Base-by-base conservation (phyloP, 2,329 filamentous ascomycete species). In the Scopulariopsis brevicaulis region DNA sequence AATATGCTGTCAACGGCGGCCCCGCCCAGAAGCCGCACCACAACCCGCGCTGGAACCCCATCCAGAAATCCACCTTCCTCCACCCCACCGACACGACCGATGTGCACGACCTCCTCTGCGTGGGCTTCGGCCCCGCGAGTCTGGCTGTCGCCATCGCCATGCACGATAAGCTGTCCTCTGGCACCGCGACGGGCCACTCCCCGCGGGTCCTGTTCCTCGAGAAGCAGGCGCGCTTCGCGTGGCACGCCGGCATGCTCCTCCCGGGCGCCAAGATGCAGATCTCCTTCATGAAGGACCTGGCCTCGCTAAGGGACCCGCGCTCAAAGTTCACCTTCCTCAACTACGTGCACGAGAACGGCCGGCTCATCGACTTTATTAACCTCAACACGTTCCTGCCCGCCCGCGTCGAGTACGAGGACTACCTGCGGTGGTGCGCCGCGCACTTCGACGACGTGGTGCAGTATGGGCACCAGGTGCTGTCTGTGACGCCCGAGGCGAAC, bases 241-340 rank as follows among this genome's bases (percentile, higher is more conserved):
- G 93, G 93, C 93, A 97, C 71, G 85, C 90, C 0, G 93, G 93
- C 60, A 97, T 97, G 93, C 83, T 96, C 60, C 81, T 97, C 3
- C 90, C 91, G 0, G 92, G 91, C 5, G 89, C 92, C 56, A 91
- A 88, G 74, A 97, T 97, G 93, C 93, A 97, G 70, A 97, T 97
- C 65, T 95, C 90, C 11, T 97, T 96, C 75, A 81, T 97, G 74
- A 97, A 97, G 75, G 93, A 97, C 69, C 82, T 97, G 70, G 93
- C 93, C 3, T 94, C 90, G 3, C 78, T 96, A 64, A 82, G 93
- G 59, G 86, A 97, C 69, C 93, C 93, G 8, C 83, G 87, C 62
- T 96, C 89, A 63, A 82, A 91, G 66, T 97, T 97, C 72, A 97
- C 93, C 15, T 97, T 96, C 73, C 77, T 96, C 68, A 96, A 96